Evolutionary conservation across 2,329 filamentous ascomycete species (phyloP), one percentile per base, ranked within the genome.

Genomic region (Cadophora malorum): DNA sequence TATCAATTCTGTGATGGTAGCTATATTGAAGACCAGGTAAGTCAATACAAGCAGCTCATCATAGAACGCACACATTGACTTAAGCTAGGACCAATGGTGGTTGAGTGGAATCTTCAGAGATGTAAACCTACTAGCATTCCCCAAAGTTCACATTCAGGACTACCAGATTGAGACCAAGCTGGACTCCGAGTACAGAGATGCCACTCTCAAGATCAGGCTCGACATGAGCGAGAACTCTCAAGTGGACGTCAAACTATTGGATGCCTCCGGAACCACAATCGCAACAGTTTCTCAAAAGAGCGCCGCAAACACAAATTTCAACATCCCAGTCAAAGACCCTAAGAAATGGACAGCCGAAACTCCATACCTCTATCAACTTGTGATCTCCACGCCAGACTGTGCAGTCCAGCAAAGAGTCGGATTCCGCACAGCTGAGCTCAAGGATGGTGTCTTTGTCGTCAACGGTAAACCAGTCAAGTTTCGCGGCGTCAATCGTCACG

Each of bases 281-380:
- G 66, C 80, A 4, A 74, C 72, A 3, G 76, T 72, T 21, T 67
- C 67, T 4, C 63, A 63, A 49, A 55, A 70, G 25, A 64, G 69
- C 16, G 33, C 45, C 28, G 66, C 65, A 2, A 64, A 28, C 45
- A 66, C 69, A 6, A 68, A 45, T 6, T 76, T 75, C 55, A 66
- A 67, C 14, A 47, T 74, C 38, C 76, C 81, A 0, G 79, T 91
- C 33, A 65, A 79, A 2, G 79, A 85, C 28, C 88, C 88, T 0
- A 74, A 80, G n/a, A 88, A 90, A 71, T 91, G 89, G 90, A 90
- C 88, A 0, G 90, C 90, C 0, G 90, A 92, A 75, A 86, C 84
- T 0, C 89, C 89, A 0, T 81, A 86, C 63, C 81, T 91, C 0
- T 91, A 91, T 72, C 79, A 82, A 0, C 78, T 89, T 1, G 78